Percentiles rank a stretch among this genome's conserved stretches.
Evolutionary conservation across 768 basidiomycete species (phyloP).

Genomic region (Pleurotus eryngii): DNA sequence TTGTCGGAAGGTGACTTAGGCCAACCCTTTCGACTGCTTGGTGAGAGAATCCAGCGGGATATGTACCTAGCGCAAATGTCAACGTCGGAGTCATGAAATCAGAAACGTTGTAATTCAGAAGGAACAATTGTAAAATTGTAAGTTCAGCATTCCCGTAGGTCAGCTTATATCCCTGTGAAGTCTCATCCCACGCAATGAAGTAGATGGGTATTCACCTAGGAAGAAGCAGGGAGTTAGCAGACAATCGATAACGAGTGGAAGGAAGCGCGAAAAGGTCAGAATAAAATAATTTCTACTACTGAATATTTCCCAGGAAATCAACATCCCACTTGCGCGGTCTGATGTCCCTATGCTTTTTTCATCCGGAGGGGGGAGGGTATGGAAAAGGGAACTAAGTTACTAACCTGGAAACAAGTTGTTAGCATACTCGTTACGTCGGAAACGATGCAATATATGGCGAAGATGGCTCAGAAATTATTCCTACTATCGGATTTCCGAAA

Average conservation of each 20-base stretch:
- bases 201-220: constrained; percentile 26
- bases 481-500: constrained; percentile 56
- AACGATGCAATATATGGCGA: neutral
- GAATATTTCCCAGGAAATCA: constrained; percentile 55
- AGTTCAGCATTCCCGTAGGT: constrained; percentile 36
- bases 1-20: constrained; percentile 45
- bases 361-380: constrained; percentile 31
- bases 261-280: constrained; percentile 28
- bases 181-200: constrained; percentile 24
- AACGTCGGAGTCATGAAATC: constrained; percentile 8
- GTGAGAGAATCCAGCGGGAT: constrained; percentile 43
- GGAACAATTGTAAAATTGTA: constrained; percentile 7
- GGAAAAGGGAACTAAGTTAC: constrained; percentile 1
- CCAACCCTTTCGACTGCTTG: constrained; percentile 47
- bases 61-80: constrained; percentile 35
- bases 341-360: constrained; percentile 59
- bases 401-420: constrained; percentile 14
- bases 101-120: neutral
- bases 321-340: constrained; percentile 49
- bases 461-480: constrained; percentile 38
- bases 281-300: constrained; percentile 56
- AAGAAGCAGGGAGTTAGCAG: neutral
- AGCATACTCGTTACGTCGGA: neutral
- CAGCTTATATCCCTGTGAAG: constrained; percentile 30
- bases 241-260: constrained; percentile 8